Percentiles rank a stretch among this genome's conserved stretches.
Evolutionary conservation across 108 stramenopile species (phyloP).

Genomic region (Cyclotella baltica): DNA sequence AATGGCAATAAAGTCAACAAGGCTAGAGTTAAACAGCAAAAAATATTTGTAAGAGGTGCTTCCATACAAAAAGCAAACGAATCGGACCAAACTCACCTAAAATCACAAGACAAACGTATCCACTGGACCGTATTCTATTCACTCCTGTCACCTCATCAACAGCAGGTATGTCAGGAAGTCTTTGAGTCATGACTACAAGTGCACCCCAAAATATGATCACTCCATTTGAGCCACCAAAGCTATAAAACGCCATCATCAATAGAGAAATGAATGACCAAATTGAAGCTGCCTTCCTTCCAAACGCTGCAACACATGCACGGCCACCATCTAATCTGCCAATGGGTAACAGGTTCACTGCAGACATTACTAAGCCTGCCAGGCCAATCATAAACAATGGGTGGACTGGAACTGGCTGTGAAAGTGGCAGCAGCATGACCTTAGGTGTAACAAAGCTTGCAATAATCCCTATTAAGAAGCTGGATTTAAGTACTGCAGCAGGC

Average conservation of each 20-base stretch:
- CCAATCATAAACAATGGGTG: conserved; percentile 90
- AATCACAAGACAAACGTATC: background rate
- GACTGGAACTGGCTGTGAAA: conserved; percentile 83
- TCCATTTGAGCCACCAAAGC: conserved; percentile 42
- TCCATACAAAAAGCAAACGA: background rate
- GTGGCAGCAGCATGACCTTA: conserved; percentile 69
- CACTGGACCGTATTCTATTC: conserved; percentile 41
- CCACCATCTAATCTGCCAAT: conserved; percentile 93
- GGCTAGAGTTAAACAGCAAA: conserved; percentile 29
- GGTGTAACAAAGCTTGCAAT: conserved; percentile 66
- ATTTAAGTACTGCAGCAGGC: conserved; percentile 70
- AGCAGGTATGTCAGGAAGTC: conserved; percentile 69
- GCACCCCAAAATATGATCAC: conserved; percentile 64
- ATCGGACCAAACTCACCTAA: background rate
- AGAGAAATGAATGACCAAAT: conserved; percentile 54
- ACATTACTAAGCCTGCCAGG: conserved; percentile 78
- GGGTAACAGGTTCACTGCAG: conserved; percentile 89
- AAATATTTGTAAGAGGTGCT: background rate
- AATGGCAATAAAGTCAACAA: conserved; percentile 67
- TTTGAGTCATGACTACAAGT: conserved; percentile 61
- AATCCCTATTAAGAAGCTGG: conserved; percentile 70
- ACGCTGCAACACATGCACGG: conserved; percentile 70
- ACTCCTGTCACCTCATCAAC: conserved; percentile 78
- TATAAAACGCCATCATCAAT: conserved; percentile 52
- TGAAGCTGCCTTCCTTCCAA: conserved; percentile 63